A percentile compares a stretch with the other conserved stretches of the same genome.
These are phyloP conservation scores for Curvularia sp. DNA, from an alignment of 2,329 filamentous ascomycete genomes.

Conservation along the genomic window DNA sequence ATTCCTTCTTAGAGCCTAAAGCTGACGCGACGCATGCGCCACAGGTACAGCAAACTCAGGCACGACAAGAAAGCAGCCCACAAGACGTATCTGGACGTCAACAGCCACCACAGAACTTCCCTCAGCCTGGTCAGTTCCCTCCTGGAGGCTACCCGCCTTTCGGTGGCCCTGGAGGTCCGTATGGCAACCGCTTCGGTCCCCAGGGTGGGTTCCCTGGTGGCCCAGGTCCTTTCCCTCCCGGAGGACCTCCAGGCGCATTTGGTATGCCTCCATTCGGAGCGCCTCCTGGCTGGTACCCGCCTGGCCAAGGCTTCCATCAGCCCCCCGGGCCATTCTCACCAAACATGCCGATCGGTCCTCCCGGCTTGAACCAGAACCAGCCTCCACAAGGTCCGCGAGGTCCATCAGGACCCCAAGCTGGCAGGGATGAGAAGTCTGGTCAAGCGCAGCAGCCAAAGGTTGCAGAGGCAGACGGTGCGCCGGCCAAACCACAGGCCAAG, in stretches of 20 bases:
- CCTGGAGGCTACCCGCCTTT: slow-evolving; percentile 53
- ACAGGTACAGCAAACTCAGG: slow-evolving; percentile 44
- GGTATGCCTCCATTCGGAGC: slow-evolving; percentile 77
- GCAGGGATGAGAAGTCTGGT: slow-evolving; percentile 40
- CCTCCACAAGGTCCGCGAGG: slow-evolving; percentile 51
- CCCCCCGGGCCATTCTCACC: slow-evolving; percentile 70
- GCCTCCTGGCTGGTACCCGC: slow-evolving; percentile 76
- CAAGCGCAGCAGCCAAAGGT: slow-evolving; percentile 42
- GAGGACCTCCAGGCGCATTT: slow-evolving; percentile 60
- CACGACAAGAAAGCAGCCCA: slow-evolving; percentile 30
- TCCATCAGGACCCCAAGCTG: slow-evolving; percentile 38
- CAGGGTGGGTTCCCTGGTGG: slow-evolving; percentile 56
- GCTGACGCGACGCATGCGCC: slow-evolving; percentile 38
- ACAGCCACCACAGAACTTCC: slow-evolving; percentile 51
- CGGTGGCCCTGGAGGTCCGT: slow-evolving; percentile 37
- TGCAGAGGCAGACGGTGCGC: slow-evolving; percentile 55
- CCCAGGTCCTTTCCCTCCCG: slow-evolving; percentile 57
- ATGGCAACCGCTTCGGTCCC: slow-evolving; percentile 56
- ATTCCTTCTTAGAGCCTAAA: slow-evolving; percentile 11
- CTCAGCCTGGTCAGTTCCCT: slow-evolving; percentile 53
- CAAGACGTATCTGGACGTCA: slow-evolving; percentile 41
- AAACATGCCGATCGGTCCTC: slow-evolving; percentile 65
- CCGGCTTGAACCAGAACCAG: slow-evolving; percentile 55
- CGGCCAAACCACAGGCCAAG: slow-evolving; percentile 63
- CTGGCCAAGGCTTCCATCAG: slow-evolving; percentile 76